A percentile compares a stretch with the other conserved stretches of the same genome.
Conservation (phyloP, 2,329 filamentous ascomycete species). For the Zymoseptoria crescenta region DNA sequence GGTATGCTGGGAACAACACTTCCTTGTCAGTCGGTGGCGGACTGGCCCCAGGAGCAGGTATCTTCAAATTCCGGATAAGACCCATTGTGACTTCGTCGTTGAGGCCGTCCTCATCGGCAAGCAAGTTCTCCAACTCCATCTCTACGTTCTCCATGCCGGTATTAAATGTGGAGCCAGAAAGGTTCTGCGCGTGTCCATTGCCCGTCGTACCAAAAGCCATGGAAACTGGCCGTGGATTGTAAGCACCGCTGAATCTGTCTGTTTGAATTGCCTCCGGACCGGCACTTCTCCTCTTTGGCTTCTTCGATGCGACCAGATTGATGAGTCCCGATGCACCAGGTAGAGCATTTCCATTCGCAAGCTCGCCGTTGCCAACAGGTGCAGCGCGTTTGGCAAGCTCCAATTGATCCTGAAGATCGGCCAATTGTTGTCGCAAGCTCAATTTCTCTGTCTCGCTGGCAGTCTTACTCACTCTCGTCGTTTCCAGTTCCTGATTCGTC, state of each 20-base stretch:
- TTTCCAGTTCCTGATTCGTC: constrained; percentile 74
- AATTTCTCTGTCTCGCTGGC: constrained; percentile 78
- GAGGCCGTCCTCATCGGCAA: constrained; percentile 89
- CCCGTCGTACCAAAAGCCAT: constrained; percentile 71
- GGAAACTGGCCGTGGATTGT: constrained; percentile 90
- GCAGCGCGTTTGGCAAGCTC: constrained; percentile 73
- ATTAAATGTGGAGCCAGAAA: constrained; percentile 69
- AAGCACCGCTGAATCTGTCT: constrained; percentile 84
- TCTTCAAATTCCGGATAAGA: constrained; percentile 92
- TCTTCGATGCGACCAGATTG: constrained; percentile 95
- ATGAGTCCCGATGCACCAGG: constrained; percentile 66
- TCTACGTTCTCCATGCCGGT: constrained; percentile 85
- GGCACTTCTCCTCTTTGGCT: constrained; percentile 88
- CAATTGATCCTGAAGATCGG: constrained; percentile 85
- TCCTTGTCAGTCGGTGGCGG: constrained; percentile 96
- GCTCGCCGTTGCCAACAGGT: constrained; percentile 58
- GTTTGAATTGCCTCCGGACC: constrained; percentile 76
- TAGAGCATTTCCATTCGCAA: constrained; percentile 53
- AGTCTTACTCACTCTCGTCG: constrained; percentile 64
- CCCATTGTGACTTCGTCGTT: constrained; percentile 97
- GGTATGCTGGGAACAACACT: constrained; percentile 94
- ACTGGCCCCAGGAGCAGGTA: constrained; percentile 76
- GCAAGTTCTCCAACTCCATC: constrained; percentile 83
- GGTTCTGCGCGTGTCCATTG: constrained; percentile 57
- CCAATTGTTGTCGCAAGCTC: constrained; percentile 76